Percentiles rank a stretch among this genome's conserved stretches.
Conservation (phyloP, 2,329 filamentous ascomycete genomes). For the Setomelanomma holmii region DNA sequence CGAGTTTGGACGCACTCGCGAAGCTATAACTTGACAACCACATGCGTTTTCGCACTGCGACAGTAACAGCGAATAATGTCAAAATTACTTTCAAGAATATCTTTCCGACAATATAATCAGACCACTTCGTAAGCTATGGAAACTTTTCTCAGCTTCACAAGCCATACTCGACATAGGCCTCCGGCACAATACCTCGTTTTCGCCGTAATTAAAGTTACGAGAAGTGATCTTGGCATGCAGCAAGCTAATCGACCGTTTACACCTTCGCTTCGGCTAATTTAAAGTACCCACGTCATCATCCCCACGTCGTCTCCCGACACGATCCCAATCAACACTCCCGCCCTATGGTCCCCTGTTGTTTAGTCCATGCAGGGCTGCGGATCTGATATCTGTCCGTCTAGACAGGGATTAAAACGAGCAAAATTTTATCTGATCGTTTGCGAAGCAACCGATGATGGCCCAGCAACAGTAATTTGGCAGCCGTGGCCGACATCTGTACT, state of each 20-base stretch:
- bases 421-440: constrained; percentile 26
- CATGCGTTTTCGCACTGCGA: not conserved
- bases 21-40: constrained; percentile 29
- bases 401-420: constrained; percentile 36
- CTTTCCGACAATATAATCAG: no score
- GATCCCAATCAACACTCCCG: not conserved
- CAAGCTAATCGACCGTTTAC: not conserved
- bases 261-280: not conserved
- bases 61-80: no score
- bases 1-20: constrained; percentile 42
- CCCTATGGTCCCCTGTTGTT: not conserved
- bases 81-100: no score
- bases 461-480: not conserved
- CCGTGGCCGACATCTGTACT: not conserved
- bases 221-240: not conserved
- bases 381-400: constrained; percentile 12
- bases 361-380: not conserved
- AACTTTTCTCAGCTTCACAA: no score
- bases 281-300: not conserved
- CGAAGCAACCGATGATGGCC: not conserved
- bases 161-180: no score
- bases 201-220: not conserved
- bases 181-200: constrained; percentile 2
- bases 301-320: not conserved
- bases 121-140: no score